Conservation (phyloP, 768 basidiomycete species). For the Dentipellis sp. region DNA sequence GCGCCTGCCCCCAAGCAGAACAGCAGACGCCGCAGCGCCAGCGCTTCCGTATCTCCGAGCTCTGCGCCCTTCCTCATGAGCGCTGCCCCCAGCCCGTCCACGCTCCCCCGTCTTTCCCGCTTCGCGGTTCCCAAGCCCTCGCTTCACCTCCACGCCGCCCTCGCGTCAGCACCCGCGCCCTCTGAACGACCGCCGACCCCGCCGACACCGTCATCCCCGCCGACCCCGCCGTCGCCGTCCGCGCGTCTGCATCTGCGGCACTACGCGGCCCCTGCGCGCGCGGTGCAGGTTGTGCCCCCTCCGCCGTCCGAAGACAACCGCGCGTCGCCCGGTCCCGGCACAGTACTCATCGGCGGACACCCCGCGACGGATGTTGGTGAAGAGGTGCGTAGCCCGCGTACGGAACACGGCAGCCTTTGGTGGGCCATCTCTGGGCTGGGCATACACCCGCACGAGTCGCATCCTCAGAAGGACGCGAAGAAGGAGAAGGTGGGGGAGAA, state of each 20-base stretch:
- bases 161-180: background rate
- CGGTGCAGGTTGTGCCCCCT: background rate
- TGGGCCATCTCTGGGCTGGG: background rate
- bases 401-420: background rate
- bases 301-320: background rate
- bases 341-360: slow-evolving; percentile 5
- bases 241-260: slow-evolving; percentile 13
- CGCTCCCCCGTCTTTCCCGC: slow-evolving; percentile 2
- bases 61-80: background rate
- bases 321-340: background rate
- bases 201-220: slow-evolving; percentile 2
- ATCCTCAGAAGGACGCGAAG: too few relatives aligned
- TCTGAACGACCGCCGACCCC: slow-evolving; percentile 6
- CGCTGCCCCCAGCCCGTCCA: background rate
- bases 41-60: too few relatives aligned
- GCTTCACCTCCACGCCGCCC: slow-evolving; percentile 7
- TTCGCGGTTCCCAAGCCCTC: background rate
- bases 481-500: too few relatives aligned
- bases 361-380: background rate
- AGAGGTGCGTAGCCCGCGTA: background rate
- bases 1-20: slow-evolving; percentile 3
- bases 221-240: slow-evolving; percentile 1
- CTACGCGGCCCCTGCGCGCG: slow-evolving; percentile 12
- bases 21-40: slow-evolving; percentile 1
- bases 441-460: too few relatives aligned